These are phyloP conservation scores for Ceratocystis smalleyi DNA, from an alignment of 2,329 filamentous ascomycete species.

Conservation along the genomic window DNA sequence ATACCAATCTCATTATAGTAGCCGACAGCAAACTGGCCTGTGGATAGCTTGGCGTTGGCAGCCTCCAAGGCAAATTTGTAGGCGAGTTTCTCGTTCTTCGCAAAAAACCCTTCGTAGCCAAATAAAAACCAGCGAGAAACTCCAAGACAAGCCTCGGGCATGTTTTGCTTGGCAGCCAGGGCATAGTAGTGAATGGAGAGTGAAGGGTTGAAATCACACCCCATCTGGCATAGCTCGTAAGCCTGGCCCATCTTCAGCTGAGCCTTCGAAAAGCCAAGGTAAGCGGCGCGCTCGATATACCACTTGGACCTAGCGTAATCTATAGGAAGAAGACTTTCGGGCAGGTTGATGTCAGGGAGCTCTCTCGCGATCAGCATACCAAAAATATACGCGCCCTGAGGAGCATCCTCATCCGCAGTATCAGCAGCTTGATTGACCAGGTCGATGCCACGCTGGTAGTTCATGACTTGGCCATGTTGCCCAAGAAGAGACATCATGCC, in stretches of 20 bases:
- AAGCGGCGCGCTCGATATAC: constrained; percentile 93
- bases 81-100: constrained; percentile 88
- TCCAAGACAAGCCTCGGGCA: constrained; percentile 84
- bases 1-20: constrained; percentile 98
- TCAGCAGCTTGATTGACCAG: constrained; percentile 72
- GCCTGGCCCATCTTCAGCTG: constrained; percentile 95
- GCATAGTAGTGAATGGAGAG: constrained; percentile 92
- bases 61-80: constrained; percentile 83
- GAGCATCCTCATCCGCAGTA: constrained; percentile 85
- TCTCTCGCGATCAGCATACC: constrained; percentile 88
- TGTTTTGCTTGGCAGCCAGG: constrained; percentile 77
- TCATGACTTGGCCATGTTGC: constrained; percentile 77
- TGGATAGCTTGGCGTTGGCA: constrained; percentile 64
- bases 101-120: constrained; percentile 78
- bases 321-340: constrained; percentile 50
- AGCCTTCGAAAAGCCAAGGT: constrained; percentile 87
- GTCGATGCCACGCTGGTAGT: constrained; percentile 61
- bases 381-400: constrained; percentile 87
- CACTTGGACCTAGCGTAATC: constrained; percentile 61
- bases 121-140: constrained; percentile 99
- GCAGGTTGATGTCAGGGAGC: constrained; percentile 76
- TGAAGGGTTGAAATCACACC: constrained; percentile 87
- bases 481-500: constrained; percentile 97
- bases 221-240: constrained; percentile 84
- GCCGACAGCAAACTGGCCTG: constrained; percentile 88